Base-by-base conservation (phyloP, 1,139 yeast species). In the Saccharomyces hybrid region DNA sequence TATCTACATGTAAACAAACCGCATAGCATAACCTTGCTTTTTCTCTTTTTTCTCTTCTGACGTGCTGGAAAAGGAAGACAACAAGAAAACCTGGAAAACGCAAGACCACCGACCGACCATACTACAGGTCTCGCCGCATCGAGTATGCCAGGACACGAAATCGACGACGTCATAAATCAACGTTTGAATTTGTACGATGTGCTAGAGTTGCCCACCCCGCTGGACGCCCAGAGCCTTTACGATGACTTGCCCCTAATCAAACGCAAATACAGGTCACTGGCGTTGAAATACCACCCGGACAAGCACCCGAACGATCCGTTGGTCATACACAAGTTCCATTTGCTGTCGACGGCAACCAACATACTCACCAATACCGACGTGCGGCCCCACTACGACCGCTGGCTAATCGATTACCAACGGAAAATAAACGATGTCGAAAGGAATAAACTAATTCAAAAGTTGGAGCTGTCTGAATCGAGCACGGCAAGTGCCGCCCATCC, bases 221-320 rank as follows among this genome's bases (percentile, higher is more conserved):
- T 44, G 9, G 48, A 52, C 7, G 52, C 52, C 1, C 51, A 57
- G 3, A 44, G 54, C 6, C 5, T 46, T n/a, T 14, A 34, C 19
- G 34, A 31, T 1, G 51, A 54, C 38, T n/a, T 50, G 46, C 51
- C 57, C 25, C 54, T 86, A 55, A 88, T 93, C 70, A 90, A 89
- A 70, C 88, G 86, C 69, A 96, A 96, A 0, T 93, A 91, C 73
- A 78, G n/a, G n/a, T n/a, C n/a, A n/a, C n/a, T n/a, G n/a, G n/a
- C n/a, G n/a, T n/a, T n/a, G n/a, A n/a, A n/a, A n/a, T n/a, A n/a
- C n/a, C n/a, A n/a, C n/a, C n/a, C n/a, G n/a, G n/a, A n/a, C n/a
- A n/a, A n/a, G n/a, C n/a, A n/a, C n/a, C n/a, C n/a, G n/a, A n/a
- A n/a, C n/a, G n/a, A n/a, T n/a, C n/a, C n/a, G n/a, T n/a, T 71